Percentiles rank a stretch among this genome's conserved stretches.
Evolutionary conservation across 768 basidiomycete species (phyloP).

Genomic region (Phanerochaete carnosa): DNA sequence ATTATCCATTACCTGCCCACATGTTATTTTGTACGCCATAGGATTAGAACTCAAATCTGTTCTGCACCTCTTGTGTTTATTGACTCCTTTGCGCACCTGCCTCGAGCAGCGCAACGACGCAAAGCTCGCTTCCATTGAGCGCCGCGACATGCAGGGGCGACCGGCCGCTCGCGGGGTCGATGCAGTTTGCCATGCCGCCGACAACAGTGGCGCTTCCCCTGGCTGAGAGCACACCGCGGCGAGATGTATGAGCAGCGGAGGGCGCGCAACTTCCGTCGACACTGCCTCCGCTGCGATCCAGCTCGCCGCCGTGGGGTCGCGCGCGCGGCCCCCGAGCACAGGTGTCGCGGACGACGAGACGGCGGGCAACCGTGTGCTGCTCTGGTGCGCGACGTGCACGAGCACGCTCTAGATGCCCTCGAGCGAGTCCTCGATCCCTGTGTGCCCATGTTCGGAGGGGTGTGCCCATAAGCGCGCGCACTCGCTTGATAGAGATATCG

Average conservation of each 20-base stretch:
- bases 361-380: constrained; percentile 36
- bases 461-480: constrained; percentile 70
- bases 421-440: constrained; percentile 42
- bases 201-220: constrained; percentile 36
- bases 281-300: constrained; percentile 76
- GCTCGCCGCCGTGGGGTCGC: constrained; percentile 50
- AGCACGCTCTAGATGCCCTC: constrained; percentile 65
- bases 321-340: constrained; percentile 18
- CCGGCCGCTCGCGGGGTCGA: constrained; percentile 67
- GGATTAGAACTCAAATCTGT: no score
- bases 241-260: constrained; percentile 77
- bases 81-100: constrained; percentile 76
- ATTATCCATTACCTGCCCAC: no score
- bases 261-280: constrained; percentile 63
- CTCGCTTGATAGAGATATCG: constrained; percentile 61
- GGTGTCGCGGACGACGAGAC: constrained; percentile 29
- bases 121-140: constrained; percentile 52
- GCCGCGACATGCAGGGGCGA: constrained; percentile 80
- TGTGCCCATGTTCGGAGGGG: constrained; percentile 46
- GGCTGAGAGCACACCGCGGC: constrained; percentile 63
- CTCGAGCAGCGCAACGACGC: constrained; percentile 50
- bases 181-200: constrained; percentile 70
- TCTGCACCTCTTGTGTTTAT: no score
- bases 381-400: constrained; percentile 65
- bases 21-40: no score